Conservation (phyloP, 2,329 filamentous ascomycete genomes). For the Trichoderma cornu-damae region DNA sequence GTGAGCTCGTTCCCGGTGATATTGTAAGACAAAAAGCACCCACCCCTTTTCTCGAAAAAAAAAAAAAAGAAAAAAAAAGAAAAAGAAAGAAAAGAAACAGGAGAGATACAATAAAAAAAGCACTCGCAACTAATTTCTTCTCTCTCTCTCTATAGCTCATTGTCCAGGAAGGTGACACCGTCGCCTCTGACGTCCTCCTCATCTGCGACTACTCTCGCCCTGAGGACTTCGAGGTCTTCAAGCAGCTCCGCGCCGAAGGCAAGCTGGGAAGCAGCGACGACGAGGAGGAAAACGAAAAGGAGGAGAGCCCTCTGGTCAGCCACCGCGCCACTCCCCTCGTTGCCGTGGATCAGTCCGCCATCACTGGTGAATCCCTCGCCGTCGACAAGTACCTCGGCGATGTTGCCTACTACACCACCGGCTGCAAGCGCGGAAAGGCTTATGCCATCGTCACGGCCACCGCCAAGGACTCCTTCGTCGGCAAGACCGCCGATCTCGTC, state of each 20-base stretch:
- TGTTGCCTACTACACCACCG: slow-evolving; percentile 77
- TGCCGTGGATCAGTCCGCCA: slow-evolving; percentile 77
- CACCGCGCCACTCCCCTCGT: slow-evolving; percentile 12
- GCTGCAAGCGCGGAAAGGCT: slow-evolving; percentile 84
- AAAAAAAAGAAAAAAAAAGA: too few relatives aligned
- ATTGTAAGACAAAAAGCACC: slow-evolving; percentile 56
- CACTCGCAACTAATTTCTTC: background rate
- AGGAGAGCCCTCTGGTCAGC: slow-evolving; percentile 4
- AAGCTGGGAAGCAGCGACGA: slow-evolving; percentile 13
- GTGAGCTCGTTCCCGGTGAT: slow-evolving; percentile 82
- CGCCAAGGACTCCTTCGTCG: slow-evolving; percentile 86
- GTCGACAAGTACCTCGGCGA: slow-evolving; percentile 84
- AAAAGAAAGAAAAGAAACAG: too few relatives aligned
- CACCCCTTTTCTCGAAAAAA: background rate
- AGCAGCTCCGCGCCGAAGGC: slow-evolving; percentile 16
- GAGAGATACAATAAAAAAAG: too few relatives aligned
- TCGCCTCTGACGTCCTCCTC: slow-evolving; percentile 81
- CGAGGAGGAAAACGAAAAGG: slow-evolving; percentile 1
- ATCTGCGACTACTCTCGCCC: slow-evolving; percentile 79
- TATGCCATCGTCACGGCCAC: slow-evolving; percentile 77
- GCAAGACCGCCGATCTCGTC: slow-evolving; percentile 80
- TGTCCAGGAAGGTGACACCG: slow-evolving; percentile 84
- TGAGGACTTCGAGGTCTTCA: slow-evolving; percentile 41
- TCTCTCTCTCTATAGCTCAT: background rate
- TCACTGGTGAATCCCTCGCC: slow-evolving; percentile 86